These are phyloP conservation scores for Nyssa sinensis DNA, from an alignment of 148 eudicot genomes.

Conservation along the genomic window DNA sequence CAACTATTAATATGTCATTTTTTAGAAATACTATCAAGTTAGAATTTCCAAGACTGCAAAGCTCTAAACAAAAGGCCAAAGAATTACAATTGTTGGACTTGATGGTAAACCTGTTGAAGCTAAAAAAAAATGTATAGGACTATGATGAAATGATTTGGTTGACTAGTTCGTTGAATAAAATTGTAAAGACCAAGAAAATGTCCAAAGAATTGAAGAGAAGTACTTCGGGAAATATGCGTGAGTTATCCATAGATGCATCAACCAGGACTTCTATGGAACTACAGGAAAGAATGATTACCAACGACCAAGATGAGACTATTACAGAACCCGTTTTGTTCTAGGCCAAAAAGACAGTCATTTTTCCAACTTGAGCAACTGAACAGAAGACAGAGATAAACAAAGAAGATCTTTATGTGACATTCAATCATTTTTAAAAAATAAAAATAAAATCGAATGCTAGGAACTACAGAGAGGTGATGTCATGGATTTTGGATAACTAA, in stretches of 20 bases:
- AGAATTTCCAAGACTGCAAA: not conserved
- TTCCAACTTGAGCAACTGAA: not conserved
- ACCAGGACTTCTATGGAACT: not conserved
- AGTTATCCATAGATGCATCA: not conserved
- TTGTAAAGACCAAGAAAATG: not conserved
- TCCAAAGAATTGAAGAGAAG: conserved; percentile 4
- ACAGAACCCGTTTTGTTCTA: not conserved
- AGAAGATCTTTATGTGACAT: not conserved
- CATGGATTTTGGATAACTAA: no score
- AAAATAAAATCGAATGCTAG: no score
- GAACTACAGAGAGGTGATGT: no score
- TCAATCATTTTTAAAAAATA: no score
- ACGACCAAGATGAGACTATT: not conserved
- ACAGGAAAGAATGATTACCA: not conserved
- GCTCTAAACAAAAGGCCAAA: conserved; percentile 5
- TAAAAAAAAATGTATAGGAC: not conserved
- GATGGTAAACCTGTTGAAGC: not conserved
- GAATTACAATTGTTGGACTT: not conserved
- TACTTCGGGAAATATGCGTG: not conserved
- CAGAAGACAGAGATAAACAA: not conserved
- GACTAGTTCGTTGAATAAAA: no score
- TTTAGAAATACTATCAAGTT: not conserved
- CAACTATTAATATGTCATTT: not conserved
- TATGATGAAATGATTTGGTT: not conserved
- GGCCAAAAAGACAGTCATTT: not conserved